Conservation (phyloP, 768 basidiomycete genomes). For the Sporobolomyces pararoseus region DNA sequence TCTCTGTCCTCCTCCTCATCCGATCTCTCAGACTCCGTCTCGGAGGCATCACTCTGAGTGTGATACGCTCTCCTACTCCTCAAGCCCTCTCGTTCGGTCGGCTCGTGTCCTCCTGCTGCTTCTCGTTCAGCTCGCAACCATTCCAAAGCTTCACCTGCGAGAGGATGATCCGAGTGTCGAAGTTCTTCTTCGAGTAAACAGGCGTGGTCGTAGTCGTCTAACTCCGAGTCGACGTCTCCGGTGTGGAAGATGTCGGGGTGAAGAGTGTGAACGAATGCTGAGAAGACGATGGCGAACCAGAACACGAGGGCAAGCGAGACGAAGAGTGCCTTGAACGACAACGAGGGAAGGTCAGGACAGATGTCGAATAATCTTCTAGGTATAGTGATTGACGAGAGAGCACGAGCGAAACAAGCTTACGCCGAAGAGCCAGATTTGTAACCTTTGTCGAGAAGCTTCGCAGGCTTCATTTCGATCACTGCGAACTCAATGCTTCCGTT, state of each 20-base stretch:
- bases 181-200: not conserved
- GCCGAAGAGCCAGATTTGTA: constrained; percentile 11
- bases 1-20: not conserved
- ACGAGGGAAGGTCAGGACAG: not conserved
- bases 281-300: constrained; percentile 21
- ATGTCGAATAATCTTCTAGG: no score
- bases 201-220: constrained; percentile 16
- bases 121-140: not conserved
- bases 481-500: no score
- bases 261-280: constrained; percentile 32
- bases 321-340: constrained; percentile 12
- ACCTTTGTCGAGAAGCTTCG: not conserved
- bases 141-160: constrained; percentile 13
- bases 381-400: not conserved
- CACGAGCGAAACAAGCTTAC: not conserved
- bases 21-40: not conserved
- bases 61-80: constrained; percentile 1
- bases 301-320: constrained; percentile 25
- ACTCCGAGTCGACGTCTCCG: constrained; percentile 27
- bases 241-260: constrained; percentile 32
- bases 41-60: not conserved
- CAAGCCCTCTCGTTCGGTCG: not conserved
- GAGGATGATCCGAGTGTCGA: not conserved
- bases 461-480: constrained; percentile 14
- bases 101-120: not conserved